Evolutionary conservation across 73 alveolate species (phyloP).

Genomic region (Paramecium tetraurelia): DNA sequence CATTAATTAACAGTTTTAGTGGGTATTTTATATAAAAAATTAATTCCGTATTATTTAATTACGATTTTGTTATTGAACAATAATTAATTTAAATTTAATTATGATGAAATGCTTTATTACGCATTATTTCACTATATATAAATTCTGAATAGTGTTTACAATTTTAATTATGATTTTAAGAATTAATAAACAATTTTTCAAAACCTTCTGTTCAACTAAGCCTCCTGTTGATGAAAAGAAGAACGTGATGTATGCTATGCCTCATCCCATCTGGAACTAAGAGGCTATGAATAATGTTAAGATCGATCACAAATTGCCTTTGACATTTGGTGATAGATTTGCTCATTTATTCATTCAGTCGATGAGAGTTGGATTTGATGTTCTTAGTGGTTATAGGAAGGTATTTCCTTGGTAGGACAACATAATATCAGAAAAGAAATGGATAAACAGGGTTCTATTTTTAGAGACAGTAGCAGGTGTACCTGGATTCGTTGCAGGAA

Average conservation of each 20-base stretch:
- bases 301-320: conserved; percentile 39
- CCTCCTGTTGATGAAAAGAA: background rate
- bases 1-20: background rate
- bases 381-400: conserved; percentile 63
- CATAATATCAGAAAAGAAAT: conserved; percentile 62
- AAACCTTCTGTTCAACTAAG: conserved; percentile 24
- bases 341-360: conserved; percentile 55
- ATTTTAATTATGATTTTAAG: conserved; percentile 16
- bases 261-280: conserved; percentile 57
- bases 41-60: background rate
- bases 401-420: conserved; percentile 64
- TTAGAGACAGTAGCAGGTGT: conserved; percentile 87
- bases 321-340: conserved; percentile 58
- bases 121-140: background rate
- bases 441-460: conserved; percentile 76
- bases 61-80: background rate
- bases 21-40: background rate
- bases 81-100: background rate
- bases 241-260: conserved; percentile 32
- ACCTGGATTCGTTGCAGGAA: conserved; percentile 83
- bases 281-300: conserved; percentile 30
- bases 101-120: background rate
- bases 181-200: background rate
- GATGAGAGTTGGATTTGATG: conserved; percentile 64
- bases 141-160: background rate